These are phyloP conservation scores for Solanum chaucha DNA, from an alignment of 257 asterid genomes.

Conservation along the genomic window DNA sequence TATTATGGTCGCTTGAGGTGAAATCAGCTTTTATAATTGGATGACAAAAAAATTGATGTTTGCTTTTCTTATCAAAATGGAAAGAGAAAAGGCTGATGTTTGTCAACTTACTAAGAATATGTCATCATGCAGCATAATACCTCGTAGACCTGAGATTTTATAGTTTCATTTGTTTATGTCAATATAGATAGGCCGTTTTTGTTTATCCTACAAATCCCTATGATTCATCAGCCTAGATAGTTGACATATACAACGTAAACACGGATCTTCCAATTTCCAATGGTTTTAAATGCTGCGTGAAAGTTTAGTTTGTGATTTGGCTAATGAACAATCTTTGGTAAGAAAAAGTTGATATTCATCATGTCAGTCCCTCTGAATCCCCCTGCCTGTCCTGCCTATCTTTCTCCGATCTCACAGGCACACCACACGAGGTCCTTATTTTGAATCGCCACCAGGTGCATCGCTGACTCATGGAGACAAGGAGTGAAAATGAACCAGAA, in stretches of 20 bases:
- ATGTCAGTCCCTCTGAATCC: background rate
- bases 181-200: background rate
- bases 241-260: background rate
- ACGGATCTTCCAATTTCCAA: background rate
- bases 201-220: background rate
- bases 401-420: background rate
- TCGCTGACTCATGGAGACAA: conserved; percentile 1
- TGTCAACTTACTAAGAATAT: background rate
- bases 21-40: background rate
- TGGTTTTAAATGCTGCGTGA: background rate
- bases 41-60: background rate
- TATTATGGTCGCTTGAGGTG: background rate
- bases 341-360: background rate
- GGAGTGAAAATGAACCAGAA: conserved; percentile 17
- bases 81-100: background rate
- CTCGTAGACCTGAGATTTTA: background rate
- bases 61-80: background rate
- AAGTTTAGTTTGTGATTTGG: background rate
- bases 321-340: background rate
- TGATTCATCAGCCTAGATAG: background rate
- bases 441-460: background rate
- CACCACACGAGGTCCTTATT: background rate
- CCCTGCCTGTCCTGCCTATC: background rate
- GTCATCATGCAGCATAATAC: background rate
- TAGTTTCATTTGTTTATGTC: background rate